Conservation (phyloP, 2,329 filamentous ascomycete species). For the Colletotrichum lindemuthianum region DNA sequence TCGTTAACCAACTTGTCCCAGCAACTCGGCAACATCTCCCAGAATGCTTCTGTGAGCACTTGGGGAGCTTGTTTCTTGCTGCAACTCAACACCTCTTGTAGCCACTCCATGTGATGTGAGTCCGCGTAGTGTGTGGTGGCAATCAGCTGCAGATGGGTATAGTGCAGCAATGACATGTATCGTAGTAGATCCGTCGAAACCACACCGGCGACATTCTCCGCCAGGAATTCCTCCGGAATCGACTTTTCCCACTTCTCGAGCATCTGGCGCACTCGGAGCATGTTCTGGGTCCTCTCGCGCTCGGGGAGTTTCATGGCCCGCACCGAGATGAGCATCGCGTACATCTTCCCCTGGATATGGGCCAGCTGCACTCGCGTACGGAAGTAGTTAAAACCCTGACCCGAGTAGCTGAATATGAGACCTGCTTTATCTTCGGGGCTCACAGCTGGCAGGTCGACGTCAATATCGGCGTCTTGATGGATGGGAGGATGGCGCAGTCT, state of each 20-base stretch:
- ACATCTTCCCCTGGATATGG: constrained; percentile 34
- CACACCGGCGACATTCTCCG: background rate
- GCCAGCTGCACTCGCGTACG: constrained; percentile 27
- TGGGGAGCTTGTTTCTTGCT: background rate
- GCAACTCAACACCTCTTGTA: constrained; percentile 12
- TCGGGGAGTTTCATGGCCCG: constrained; percentile 13
- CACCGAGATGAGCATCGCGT: constrained; percentile 24
- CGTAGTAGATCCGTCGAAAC: constrained; percentile 13
- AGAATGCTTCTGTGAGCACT: background rate
- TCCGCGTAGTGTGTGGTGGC: constrained; percentile 22
- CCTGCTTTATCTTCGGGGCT: constrained; percentile 22
- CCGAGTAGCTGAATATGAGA: constrained; percentile 4
- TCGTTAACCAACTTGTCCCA: constrained; percentile 26
- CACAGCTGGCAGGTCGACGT: constrained; percentile 25
- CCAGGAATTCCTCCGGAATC: constrained; percentile 18
- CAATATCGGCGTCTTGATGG: constrained; percentile 28
- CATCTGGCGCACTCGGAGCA: constrained; percentile 7
- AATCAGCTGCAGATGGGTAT: constrained; percentile 21
- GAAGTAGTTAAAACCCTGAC: constrained; percentile 31
- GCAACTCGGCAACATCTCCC: constrained; percentile 2
- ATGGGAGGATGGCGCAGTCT: constrained; percentile 27
- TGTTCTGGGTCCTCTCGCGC: constrained; percentile 5
- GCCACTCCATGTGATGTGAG: constrained; percentile 30
- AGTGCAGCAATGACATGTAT: constrained; percentile 27
- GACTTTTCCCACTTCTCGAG: constrained; percentile 27